Evolutionary conservation across 192 early-diverging fungal genomes (phyloP).

Genomic region (Umbelopsis vinacea): DNA sequence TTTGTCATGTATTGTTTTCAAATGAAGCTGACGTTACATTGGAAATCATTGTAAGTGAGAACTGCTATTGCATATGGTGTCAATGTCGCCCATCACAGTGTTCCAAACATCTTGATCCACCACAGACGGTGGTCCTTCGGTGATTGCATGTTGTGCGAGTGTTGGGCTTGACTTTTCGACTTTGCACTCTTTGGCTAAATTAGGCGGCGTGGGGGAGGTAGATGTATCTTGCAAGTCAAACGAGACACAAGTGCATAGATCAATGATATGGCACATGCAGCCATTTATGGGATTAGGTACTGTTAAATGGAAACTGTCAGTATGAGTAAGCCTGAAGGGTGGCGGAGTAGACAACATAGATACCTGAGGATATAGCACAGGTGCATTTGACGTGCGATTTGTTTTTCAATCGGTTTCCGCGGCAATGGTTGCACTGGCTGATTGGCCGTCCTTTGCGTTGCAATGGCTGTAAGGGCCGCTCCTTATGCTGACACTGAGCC

Average conservation of each 20-base stretch:
- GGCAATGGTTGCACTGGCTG: constrained; percentile 74
- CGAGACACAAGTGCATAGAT: constrained; percentile 34
- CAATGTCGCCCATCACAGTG: constrained; percentile 6
- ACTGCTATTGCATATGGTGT: background rate
- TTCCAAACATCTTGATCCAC: constrained; percentile 18
- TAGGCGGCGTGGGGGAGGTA: background rate
- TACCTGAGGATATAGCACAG: constrained; percentile 50
- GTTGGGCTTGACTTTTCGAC: no score
- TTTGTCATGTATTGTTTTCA: constrained; percentile 13
- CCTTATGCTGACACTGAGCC: constrained; percentile 54
- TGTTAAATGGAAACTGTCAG: background rate
- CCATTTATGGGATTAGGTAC: constrained; percentile 43
- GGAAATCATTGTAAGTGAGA: background rate
- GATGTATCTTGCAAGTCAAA: constrained; percentile 26
- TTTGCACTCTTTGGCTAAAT: no score
- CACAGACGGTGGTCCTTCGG: background rate
- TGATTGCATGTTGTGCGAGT: background rate
- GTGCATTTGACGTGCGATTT: constrained; percentile 75
- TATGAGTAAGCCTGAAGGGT: background rate
- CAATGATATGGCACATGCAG: constrained; percentile 34
- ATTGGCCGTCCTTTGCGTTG: constrained; percentile 73
- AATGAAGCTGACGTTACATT: background rate
- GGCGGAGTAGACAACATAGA: background rate
- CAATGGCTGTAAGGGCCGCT: constrained; percentile 64
- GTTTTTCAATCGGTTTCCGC: constrained; percentile 65